These are phyloP conservation scores for Podospora tetraspora DNA, from an alignment of 495 filamentous ascomycete species.

Conservation along the genomic window DNA sequence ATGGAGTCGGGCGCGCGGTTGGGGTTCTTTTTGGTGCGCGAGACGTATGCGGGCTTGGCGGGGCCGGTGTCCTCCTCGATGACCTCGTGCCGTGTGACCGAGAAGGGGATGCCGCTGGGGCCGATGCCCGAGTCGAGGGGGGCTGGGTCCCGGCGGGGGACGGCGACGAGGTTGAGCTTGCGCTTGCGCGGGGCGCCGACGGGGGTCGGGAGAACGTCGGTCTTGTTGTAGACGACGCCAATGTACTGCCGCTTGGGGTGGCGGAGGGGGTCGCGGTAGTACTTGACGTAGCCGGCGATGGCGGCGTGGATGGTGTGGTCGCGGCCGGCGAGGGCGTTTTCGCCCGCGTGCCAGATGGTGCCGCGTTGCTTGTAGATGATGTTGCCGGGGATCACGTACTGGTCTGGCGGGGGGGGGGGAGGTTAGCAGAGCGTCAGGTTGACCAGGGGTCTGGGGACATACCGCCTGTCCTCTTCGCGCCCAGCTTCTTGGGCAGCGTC, in stretches of 20 bases:
- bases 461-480: slow-evolving; percentile 88
- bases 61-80: slow-evolving; percentile 14
- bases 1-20: slow-evolving; percentile 1
- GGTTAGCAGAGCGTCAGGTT: neutral
- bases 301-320: slow-evolving; percentile 94
- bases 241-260: slow-evolving; percentile 87
- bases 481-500: slow-evolving; percentile 86
- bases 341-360: slow-evolving; percentile 88
- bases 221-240: slow-evolving; percentile 77
- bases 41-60: neutral
- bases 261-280: slow-evolving; percentile 77
- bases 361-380: slow-evolving; percentile 98
- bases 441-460: slow-evolving; percentile 22
- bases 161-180: slow-evolving; percentile 62
- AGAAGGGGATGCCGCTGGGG: slow-evolving; percentile 41
- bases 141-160: slow-evolving; percentile 27
- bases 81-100: slow-evolving; percentile 37
- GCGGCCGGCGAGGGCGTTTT: slow-evolving; percentile 89
- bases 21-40: neutral
- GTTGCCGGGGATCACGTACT: slow-evolving; percentile 89
- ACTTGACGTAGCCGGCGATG: slow-evolving; percentile 83
- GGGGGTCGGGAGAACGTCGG: slow-evolving; percentile 68
- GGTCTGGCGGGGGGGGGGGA: slow-evolving; percentile 43
- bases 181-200: slow-evolving; percentile 60
- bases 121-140: slow-evolving; percentile 22